A percentile compares a stretch with the other conserved stretches of the same genome.
Conservation (phyloP, 1,284 basidiomycete species). For the Sparassis latifolia region DNA sequence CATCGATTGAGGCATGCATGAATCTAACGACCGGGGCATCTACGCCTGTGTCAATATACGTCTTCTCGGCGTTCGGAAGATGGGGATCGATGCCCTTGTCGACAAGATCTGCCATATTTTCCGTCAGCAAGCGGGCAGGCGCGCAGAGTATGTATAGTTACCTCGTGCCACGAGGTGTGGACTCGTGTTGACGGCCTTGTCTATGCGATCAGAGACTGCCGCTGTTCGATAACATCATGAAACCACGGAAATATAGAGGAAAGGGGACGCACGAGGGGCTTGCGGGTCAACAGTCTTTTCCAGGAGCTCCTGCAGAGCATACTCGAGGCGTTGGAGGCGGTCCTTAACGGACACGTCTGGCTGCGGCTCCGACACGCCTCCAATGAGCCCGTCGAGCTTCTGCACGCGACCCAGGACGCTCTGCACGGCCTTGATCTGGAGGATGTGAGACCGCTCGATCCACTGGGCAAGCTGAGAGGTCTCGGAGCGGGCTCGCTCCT, state of each 20-base stretch:
- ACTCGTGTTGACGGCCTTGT: not conserved
- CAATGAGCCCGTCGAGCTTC: not conserved
- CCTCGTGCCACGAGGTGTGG: not conserved
- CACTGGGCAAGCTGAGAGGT: conserved; percentile 5
- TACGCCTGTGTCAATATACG: not conserved
- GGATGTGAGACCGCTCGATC: conserved; percentile 5
- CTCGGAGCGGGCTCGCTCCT: conserved; percentile 1
- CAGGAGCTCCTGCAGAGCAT: conserved; percentile 4
- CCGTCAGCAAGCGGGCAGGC: not conserved
- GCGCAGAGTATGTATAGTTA: not conserved
- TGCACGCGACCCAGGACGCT: conserved; percentile 1
- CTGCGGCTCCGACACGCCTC: not conserved
- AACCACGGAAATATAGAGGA: not conserved
- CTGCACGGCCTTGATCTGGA: conserved; percentile 5
- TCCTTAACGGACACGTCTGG: conserved; percentile 1
- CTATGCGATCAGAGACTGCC: not conserved
- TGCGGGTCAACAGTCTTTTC: conserved; percentile 1
- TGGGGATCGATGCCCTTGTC: not conserved
- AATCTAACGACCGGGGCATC: not conserved
- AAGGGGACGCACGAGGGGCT: conserved; percentile 1
- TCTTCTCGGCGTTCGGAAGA: not conserved
- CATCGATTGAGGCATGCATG: not conserved
- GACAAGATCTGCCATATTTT: not conserved
- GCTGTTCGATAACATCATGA: not conserved
- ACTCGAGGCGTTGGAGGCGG: conserved; percentile 5